Evolutionary conservation across 495 filamentous ascomycete genomes (phyloP).

Genomic region (Monascus purpureus): DNA sequence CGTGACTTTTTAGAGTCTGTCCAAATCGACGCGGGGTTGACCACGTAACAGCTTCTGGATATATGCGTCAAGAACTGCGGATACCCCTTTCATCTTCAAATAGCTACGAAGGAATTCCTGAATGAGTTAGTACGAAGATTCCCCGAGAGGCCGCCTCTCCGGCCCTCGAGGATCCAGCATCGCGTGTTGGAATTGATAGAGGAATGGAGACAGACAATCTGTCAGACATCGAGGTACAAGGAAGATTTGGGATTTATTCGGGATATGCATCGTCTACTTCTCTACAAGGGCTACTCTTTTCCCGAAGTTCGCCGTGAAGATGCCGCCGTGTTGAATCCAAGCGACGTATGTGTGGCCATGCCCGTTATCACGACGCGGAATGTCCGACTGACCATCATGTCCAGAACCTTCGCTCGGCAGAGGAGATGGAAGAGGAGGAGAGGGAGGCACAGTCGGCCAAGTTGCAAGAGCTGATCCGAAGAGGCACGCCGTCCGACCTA

Average conservation of each 20-base stretch:
- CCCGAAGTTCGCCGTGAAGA: constrained; percentile 85
- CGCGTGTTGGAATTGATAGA: constrained; percentile 94
- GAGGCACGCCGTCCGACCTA: constrained; percentile 80
- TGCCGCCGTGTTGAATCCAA: constrained; percentile 93
- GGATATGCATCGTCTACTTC: constrained; percentile 93
- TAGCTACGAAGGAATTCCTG: constrained; percentile 95
- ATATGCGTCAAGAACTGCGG: constrained; percentile 99
- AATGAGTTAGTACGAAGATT: constrained; percentile 96
- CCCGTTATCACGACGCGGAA: neutral
- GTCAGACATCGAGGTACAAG: constrained; percentile 91
- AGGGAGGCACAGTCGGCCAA: constrained; percentile 89
- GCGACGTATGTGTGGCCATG: constrained; percentile 55
- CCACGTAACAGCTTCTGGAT: constrained; percentile 59
- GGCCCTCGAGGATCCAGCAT: constrained; percentile 73
- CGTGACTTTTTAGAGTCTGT: constrained; percentile 9
- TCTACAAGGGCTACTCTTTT: constrained; percentile 93
- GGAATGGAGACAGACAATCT: constrained; percentile 97
- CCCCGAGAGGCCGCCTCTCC: constrained; percentile 80
- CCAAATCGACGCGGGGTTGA: constrained; percentile 9
- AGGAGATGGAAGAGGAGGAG: constrained; percentile 98
- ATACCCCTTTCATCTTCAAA: constrained; percentile 97
- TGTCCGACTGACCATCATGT: constrained; percentile 17
- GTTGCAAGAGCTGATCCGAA: constrained; percentile 86
- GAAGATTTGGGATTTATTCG: constrained; percentile 92
- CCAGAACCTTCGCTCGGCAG: constrained; percentile 86